phyloP scores from a whole-genome alignment of 2,329 filamentous ascomycete species.

The Pseudogymnoascus pannorum region DNA sequence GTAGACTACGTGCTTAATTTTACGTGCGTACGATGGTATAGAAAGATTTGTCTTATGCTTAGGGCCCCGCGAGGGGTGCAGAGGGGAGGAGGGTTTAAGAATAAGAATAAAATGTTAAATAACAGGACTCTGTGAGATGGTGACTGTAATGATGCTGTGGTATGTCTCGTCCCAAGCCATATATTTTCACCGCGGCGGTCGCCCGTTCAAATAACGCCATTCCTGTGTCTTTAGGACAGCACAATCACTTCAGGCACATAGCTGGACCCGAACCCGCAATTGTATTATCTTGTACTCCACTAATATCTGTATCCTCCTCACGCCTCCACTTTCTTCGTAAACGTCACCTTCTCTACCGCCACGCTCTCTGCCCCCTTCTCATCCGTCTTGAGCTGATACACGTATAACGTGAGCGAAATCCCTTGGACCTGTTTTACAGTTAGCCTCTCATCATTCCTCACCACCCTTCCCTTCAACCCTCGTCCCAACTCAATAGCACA shows the following conservation, averaged over 20 bases:
- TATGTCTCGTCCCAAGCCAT: not conserved
- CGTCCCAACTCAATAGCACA: no score
- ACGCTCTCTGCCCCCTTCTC: slow-evolving; percentile 71
- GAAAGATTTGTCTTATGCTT: not conserved
- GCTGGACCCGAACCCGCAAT: not conserved
- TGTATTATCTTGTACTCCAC: not conserved
- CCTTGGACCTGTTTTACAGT: slow-evolving; percentile 69
- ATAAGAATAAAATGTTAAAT: not conserved
- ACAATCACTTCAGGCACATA: not conserved
- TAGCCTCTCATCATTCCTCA: not conserved
- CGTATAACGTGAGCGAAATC: slow-evolving; percentile 90
- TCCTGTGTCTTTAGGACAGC: not conserved
- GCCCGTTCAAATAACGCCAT: no score
- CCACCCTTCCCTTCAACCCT: not conserved
- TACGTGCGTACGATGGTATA: not conserved
- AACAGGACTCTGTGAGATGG: not conserved
- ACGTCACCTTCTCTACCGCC: slow-evolving; percentile 79
- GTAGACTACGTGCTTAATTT: not conserved
- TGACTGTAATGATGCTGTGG: not conserved
- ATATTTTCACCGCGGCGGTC: not conserved
- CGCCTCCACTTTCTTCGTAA: slow-evolving; percentile 57
- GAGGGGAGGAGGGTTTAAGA: not conserved
- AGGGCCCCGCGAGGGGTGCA: not conserved
- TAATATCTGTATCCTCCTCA: not conserved
- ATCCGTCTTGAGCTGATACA: slow-evolving; percentile 78